Percentiles rank a stretch among this genome's conserved stretches.
phyloP scores from a whole-genome alignment of 495 filamentous ascomycete genomes.

The Bacidia rubella region DNA sequence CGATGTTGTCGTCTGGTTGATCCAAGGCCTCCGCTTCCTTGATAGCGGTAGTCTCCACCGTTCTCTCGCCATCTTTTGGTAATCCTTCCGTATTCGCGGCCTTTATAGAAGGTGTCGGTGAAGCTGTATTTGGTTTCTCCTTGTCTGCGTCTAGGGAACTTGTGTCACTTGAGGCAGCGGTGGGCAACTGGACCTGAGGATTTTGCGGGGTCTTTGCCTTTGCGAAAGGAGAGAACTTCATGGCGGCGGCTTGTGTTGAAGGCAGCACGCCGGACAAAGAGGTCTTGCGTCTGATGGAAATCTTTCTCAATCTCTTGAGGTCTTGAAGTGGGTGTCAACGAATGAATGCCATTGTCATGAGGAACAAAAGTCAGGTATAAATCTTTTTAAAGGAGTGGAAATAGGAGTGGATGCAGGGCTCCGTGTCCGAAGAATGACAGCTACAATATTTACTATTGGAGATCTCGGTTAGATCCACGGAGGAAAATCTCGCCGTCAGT shows the following conservation, averaged over 20 bases:
- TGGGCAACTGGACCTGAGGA: background rate
- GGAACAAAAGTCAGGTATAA: no score
- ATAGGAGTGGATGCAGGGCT: background rate
- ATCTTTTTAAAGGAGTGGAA: background rate
- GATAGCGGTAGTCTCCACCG: slow-evolving; percentile 16
- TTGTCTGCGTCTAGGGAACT: background rate
- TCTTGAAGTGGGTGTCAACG: no score
- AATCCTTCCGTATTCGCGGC: background rate
- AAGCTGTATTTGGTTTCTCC: background rate
- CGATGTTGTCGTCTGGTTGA: slow-evolving; percentile 25
- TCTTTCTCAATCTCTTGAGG: background rate
- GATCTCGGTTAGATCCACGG: background rate
- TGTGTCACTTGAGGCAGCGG: background rate
- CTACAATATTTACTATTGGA: no score
- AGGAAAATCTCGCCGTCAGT: background rate
- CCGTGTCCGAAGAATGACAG: background rate
- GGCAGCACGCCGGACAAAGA: background rate
- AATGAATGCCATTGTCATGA: background rate
- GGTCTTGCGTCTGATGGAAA: background rate
- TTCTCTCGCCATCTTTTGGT: slow-evolving; percentile 8
- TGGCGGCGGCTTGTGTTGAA: background rate
- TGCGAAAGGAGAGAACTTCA: slow-evolving; percentile 9
- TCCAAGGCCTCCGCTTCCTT: slow-evolving; percentile 17
- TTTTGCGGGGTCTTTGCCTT: background rate
- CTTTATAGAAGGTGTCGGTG: background rate